Conservation (phyloP, 306 rosid genomes). For the Vigna hirtella region DNA sequence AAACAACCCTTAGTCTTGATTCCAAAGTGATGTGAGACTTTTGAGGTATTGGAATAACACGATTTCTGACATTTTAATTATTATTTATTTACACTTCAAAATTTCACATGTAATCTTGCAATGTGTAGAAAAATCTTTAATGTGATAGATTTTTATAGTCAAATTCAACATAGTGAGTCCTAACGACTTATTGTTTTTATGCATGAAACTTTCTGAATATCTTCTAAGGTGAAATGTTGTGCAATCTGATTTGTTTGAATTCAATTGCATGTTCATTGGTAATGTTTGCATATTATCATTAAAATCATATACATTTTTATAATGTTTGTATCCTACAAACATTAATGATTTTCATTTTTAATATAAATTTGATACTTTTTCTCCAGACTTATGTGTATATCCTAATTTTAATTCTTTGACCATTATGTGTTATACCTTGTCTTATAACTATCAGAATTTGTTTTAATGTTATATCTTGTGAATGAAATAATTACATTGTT, state of each 20-base stretch:
- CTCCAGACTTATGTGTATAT: neutral
- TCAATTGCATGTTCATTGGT: neutral
- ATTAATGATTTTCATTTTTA: neutral
- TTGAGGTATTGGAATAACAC: too few species aligned
- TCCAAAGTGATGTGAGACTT: too few species aligned
- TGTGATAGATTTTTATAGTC: neutral
- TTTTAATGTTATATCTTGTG: neutral
- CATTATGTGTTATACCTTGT: neutral
- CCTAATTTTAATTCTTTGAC: neutral
- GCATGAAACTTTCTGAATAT: conserved; percentile 9
- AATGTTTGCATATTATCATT: neutral
- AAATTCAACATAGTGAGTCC: conserved; percentile 3
- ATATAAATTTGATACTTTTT: neutral
- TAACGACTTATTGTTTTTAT: neutral
- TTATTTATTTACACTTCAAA: neutral
- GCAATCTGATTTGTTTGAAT: neutral
- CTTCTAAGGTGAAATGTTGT: neutral
- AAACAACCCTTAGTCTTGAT: too few species aligned
- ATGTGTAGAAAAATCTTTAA: neutral
- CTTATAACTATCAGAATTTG: neutral
- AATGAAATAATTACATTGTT: too few species aligned
- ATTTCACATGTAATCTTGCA: neutral
- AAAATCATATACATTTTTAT: neutral
- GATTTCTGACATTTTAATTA: neutral
- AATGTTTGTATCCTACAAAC: neutral